A percentile compares a stretch with the other conserved stretches of the same genome.
These are phyloP conservation scores for Heliamphora pulchella DNA, from an alignment of 179 eudicot species.

Conservation along the genomic window DNA sequence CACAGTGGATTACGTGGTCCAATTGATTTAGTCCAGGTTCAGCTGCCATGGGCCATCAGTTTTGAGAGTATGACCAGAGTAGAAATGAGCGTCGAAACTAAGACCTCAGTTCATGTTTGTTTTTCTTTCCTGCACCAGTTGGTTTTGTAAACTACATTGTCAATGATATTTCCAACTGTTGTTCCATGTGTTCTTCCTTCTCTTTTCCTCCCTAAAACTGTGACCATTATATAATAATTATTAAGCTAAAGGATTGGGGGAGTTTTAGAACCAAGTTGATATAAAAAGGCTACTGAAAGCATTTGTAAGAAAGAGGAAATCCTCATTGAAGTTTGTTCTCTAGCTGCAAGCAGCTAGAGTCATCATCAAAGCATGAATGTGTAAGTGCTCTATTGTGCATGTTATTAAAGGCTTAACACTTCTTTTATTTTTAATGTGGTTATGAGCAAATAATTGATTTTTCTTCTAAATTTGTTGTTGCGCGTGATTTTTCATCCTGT, in stretches of 20 bases:
- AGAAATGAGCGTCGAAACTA: not conserved
- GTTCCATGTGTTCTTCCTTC: not conserved
- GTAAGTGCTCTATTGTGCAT: not conserved
- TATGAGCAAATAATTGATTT: not conserved
- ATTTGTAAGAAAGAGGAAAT: not conserved
- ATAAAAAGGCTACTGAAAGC: not conserved
- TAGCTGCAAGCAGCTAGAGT: not conserved
- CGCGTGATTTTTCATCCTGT: not conserved
- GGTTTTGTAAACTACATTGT: not conserved
- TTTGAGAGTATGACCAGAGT: not conserved
- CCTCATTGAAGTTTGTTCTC: not conserved
- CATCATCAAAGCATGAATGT: constrained; percentile 11
- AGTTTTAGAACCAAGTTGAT: not conserved
- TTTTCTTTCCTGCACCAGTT: not conserved
- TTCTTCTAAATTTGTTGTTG: not conserved
- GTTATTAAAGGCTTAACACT: not conserved
- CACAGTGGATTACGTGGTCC: not conserved
- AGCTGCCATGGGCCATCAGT: not conserved
- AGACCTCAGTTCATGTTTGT: not conserved
- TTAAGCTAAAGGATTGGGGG: not conserved
- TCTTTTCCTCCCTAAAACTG: not conserved
- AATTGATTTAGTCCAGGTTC: not conserved
- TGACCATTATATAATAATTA: not conserved
- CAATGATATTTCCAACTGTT: not conserved
- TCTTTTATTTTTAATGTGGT: too few species aligned